These are phyloP conservation scores for Exserohilum turcica DNA, from an alignment of 2,329 filamentous ascomycete species.

Conservation along the genomic window DNA sequence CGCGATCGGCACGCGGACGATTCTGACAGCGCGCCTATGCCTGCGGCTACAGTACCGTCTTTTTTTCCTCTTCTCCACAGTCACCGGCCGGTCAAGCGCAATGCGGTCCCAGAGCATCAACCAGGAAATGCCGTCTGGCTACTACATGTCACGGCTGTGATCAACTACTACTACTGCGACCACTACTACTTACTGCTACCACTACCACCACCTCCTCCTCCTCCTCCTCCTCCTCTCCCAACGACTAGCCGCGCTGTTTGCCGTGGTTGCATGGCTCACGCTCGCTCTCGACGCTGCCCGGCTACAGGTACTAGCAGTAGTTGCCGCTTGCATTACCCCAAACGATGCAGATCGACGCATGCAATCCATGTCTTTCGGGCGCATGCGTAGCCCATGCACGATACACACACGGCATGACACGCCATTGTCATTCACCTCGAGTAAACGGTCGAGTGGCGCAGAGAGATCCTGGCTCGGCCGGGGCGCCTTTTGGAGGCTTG, in stretches of 20 bases:
- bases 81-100: slow-evolving; percentile 4
- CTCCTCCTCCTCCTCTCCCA: too few relatives aligned
- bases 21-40: slow-evolving; percentile 10
- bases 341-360: background rate
- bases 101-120: too few relatives aligned
- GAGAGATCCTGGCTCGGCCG: background rate
- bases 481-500: slow-evolving; percentile 4
- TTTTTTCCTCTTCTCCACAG: too few relatives aligned
- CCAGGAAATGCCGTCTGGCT: too few relatives aligned
- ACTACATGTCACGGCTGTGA: too few relatives aligned
- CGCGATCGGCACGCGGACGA: slow-evolving; percentile 2
- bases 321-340: slow-evolving; percentile 1
- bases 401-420: background rate
- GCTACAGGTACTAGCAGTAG: too few relatives aligned
- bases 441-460: background rate
- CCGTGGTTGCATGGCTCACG: background rate
- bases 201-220: too few relatives aligned
- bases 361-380: background rate
- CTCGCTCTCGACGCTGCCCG: too few relatives aligned
- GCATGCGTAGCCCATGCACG: background rate
- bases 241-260: too few relatives aligned
- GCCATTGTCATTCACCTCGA: background rate
- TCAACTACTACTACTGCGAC: too few relatives aligned
- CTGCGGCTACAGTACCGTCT: too few relatives aligned
- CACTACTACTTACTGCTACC: too few relatives aligned